Conservation (phyloP, 2,329 filamentous ascomycete genomes). For the Cladosporium sp. region DNA sequence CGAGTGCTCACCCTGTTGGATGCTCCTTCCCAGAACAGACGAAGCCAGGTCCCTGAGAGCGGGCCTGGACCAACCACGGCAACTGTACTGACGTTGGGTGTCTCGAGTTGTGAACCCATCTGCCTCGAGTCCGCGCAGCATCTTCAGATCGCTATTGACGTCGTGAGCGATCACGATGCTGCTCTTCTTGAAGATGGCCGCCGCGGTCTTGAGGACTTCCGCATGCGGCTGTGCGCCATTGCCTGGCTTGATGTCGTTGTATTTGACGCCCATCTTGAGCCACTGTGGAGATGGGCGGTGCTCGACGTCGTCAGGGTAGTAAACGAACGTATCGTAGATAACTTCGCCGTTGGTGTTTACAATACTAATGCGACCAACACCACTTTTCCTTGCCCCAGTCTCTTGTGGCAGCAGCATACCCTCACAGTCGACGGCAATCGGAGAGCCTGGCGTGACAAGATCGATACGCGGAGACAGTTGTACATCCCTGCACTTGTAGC, state of each 20-base stretch:
- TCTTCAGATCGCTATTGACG: not conserved
- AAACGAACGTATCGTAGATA: conserved; percentile 9
- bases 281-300: not conserved
- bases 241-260: not conserved
- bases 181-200: not conserved
- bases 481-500: not conserved
- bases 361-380: conserved; percentile 8
- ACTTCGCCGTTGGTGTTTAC: not conserved
- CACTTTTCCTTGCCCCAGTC: not conserved
- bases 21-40: conserved; percentile 2
- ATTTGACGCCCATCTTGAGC: not conserved
- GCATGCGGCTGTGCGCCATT: conserved; percentile 6
- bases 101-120: too few species aligned
- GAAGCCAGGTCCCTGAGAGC: conserved; percentile 1
- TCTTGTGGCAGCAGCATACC: not conserved
- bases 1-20: conserved; percentile 11
- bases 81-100: too few species aligned
- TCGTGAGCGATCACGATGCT: not conserved
- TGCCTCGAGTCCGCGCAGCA: not conserved
- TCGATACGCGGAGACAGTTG: not conserved
- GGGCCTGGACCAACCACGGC: not conserved
- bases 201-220: not conserved
- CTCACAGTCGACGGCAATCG: conserved; percentile 8
- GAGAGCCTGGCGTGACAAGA: not conserved
- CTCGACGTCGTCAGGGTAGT: not conserved